phyloP scores from a whole-genome alignment of 2,329 filamentous ascomycete species.

The Penicillium sp. region DNA sequence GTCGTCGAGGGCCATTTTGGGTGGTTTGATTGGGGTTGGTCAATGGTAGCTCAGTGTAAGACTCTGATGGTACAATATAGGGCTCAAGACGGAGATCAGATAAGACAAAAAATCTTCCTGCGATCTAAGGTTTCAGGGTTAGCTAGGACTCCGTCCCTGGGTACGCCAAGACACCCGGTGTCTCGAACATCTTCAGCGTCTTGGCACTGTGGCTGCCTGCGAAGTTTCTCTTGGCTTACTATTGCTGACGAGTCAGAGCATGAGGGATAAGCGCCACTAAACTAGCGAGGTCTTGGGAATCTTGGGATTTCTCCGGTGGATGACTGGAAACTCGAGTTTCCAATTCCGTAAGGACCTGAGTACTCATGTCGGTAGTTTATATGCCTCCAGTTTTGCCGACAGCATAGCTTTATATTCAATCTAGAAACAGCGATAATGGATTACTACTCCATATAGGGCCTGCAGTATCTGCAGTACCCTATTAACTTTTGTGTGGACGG shows the following conservation, averaged over 20 bases:
- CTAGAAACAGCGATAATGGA: too few species aligned
- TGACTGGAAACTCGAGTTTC: not conserved
- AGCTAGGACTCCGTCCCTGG: not conserved
- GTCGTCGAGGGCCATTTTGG: constrained; percentile 1
- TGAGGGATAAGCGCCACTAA: too few species aligned
- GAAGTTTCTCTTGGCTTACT: not conserved
- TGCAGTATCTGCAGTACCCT: not conserved
- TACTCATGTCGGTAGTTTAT: not conserved
- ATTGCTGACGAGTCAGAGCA: not conserved
- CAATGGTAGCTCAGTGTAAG: not conserved
- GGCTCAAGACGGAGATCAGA: constrained; percentile 1
- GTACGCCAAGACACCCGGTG: not conserved
- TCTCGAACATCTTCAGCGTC: not conserved
- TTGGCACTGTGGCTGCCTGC: constrained; percentile 2
- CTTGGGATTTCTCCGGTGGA: not conserved
- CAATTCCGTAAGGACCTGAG: not conserved
- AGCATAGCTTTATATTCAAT: too few species aligned
- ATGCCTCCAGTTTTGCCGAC: not conserved
- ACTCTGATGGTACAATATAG: not conserved
- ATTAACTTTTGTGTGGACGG: not conserved
- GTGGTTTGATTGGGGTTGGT: not conserved
- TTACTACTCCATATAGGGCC: too few species aligned
- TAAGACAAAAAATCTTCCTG: not conserved
- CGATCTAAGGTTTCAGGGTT: constrained; percentile 1
- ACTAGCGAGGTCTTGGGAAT: not conserved